A percentile compares a stretch with the other conserved stretches of the same genome.
Conservation (phyloP, 345 rosid genomes). For the Arabis hirsuta region DNA sequence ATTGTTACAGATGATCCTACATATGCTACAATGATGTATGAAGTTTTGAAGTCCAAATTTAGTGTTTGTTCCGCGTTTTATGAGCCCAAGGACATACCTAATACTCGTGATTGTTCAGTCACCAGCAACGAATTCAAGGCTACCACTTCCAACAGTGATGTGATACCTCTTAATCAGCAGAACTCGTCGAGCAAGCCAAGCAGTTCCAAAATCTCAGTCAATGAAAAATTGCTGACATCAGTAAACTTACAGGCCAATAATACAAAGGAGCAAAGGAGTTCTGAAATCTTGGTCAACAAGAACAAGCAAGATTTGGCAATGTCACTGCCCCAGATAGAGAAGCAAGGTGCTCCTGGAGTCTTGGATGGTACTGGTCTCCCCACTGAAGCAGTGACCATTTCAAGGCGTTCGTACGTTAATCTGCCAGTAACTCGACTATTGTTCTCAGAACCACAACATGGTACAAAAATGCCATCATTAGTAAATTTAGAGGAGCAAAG, state of each 20-base stretch:
- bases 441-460: neutral
- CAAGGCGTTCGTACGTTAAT: neutral
- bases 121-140: neutral
- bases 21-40: neutral
- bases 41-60: conserved; percentile 18
- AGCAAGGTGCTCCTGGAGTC: too few species aligned
- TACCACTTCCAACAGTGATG: conserved; percentile 3
- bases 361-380: neutral
- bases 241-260: neutral
- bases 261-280: neutral
- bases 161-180: conserved; percentile 3
- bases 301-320: conserved; percentile 13
- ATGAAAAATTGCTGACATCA: neutral
- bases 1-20: conserved; percentile 19
- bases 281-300: neutral
- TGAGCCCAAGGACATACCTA: neutral
- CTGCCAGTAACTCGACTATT: neutral
- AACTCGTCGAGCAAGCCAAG: neutral
- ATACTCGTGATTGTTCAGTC: neutral
- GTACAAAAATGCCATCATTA: neutral
- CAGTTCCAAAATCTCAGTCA: neutral
- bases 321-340: conserved; percentile 6
- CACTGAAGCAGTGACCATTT: neutral
- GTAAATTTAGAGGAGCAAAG: conserved; percentile 3
- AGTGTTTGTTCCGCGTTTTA: neutral